Base-by-base conservation (phyloP, 352 stramenopile species). In the Phytophthora foliorum region DNA sequence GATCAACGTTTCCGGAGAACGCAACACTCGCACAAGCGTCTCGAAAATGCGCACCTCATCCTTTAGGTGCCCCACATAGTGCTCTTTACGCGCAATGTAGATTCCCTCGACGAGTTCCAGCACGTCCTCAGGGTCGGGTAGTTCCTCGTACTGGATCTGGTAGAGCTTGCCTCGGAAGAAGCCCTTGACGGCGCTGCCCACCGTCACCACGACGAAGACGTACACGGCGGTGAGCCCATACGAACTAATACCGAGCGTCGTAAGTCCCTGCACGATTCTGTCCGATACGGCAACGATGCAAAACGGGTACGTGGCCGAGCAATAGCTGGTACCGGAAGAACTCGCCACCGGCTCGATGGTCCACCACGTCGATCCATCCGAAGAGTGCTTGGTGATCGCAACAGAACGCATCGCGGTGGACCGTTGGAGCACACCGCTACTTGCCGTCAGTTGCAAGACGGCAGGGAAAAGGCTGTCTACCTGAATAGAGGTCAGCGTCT, bases 21-120 rank as follows among this genome's bases (percentile, higher is more conserved):
- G 82, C 53, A 97, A 56, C 10, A 97, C 86, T 27, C 89, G 86
- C 41, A 97, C 80, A 38, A 97, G 78, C 27, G 88, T 96, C 71
- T 97, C 89, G 60, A 97, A 97, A 48, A 97, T 89, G 6, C 88
- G 80, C 4, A 95, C 85, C 79, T 97, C 89, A 57, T 97, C 89
- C 52, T 95, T 95, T 17, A 97, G 50, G 68, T 97, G 89, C 6
- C 89, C 89, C 22, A 97, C 84, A 49, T 97, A 97, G 8, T 89
- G 78, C 63, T 95, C 88, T 9, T 86, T 69, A 24, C 89, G 77
- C 34, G 88, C 89, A 41, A 97, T 95, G 74, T 97, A 97, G 55
- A 97, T 93, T 21, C 89, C 89, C 65, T 97, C 88, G 9, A 95
- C 83, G 32, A 97, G 81, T 71, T 97, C 89, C 34, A 97, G 67